Conservation (phyloP, 1,139 yeast species). For the Pichia sp. region DNA sequence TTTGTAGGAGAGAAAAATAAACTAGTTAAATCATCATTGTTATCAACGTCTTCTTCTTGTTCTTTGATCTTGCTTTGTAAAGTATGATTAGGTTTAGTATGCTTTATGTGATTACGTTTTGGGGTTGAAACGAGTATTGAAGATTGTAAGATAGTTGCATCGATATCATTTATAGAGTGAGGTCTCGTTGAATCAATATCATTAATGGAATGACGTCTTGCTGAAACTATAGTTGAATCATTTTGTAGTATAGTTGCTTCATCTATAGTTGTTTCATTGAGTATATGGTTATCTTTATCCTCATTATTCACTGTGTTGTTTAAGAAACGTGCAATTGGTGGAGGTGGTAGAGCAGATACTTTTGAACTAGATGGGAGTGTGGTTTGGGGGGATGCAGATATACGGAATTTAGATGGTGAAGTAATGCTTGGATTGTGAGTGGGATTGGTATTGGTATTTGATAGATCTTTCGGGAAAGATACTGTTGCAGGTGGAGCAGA, state of each 20-base stretch:
- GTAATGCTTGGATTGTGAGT: constrained; percentile 13
- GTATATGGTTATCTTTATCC: too few relatives aligned
- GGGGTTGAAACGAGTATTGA: constrained; percentile 10
- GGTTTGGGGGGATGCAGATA: background rate
- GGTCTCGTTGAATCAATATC: constrained; percentile 1
- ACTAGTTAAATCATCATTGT: constrained; percentile 17
- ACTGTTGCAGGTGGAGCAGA: background rate
- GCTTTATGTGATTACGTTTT: constrained; percentile 2
- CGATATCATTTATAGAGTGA: constrained; percentile 9
- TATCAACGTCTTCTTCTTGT: constrained; percentile 3
- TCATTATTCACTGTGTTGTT: background rate
- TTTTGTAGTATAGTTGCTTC: constrained; percentile 2
- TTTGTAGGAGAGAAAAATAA: constrained; percentile 32
- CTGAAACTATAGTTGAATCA: constrained; percentile 9
- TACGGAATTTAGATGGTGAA: constrained; percentile 19
- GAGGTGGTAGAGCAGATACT: constrained; percentile 6
- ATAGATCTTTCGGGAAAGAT: background rate
- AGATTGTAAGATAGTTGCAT: constrained; percentile 12
- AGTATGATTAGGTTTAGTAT: background rate
- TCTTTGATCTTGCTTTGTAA: constrained; percentile 3
- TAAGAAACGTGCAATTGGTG: too few relatives aligned
- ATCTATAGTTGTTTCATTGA: background rate
- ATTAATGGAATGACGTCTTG: constrained; percentile 6
- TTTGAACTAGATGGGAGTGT: constrained; percentile 3
- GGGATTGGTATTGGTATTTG: too few relatives aligned